Conservation (phyloP, 2,329 filamentous ascomycete species). For the Pochonia chlamydosporia region DNA sequence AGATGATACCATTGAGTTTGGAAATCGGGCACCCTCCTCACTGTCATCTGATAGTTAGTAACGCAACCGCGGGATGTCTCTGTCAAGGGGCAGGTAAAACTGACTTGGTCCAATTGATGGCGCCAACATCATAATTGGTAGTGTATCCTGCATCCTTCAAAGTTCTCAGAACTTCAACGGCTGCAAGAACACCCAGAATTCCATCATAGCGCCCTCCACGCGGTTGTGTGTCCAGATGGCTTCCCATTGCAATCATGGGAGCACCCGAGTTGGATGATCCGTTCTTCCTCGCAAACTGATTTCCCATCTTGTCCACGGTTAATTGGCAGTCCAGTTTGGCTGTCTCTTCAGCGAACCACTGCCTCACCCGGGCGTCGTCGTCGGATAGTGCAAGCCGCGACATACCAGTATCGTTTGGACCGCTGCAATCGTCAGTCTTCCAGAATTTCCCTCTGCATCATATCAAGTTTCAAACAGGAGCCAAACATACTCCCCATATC, state of each 20-base stretch:
- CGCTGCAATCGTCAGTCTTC: constrained; percentile 9
- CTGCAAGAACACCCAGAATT: constrained; percentile 68
- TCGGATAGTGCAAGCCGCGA: constrained; percentile 69
- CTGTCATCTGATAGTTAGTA: constrained; percentile 28
- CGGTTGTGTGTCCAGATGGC: constrained; percentile 62
- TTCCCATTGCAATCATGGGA: constrained; percentile 61
- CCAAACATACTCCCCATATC: constrained; percentile 21
- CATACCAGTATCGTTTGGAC: constrained; percentile 65
- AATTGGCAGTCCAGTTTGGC: constrained; percentile 60
- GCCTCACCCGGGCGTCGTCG: constrained; percentile 65
- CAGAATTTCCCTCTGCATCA: too few relatives aligned
- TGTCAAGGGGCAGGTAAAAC: constrained; percentile 6
- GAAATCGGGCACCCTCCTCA: constrained; percentile 77
- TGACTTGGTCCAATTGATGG: constrained; percentile 73
- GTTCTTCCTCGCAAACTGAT: constrained; percentile 66
- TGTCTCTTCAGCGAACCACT: constrained; percentile 69
- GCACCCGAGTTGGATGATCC: constrained; percentile 52
- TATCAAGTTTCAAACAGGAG: too few relatives aligned
- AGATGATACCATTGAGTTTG: constrained; percentile 68
- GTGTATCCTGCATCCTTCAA: constrained; percentile 58
- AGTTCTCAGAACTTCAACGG: constrained; percentile 64
- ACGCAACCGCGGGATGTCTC: too few relatives aligned
- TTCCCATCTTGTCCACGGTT: constrained; percentile 72
- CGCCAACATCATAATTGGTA: constrained; percentile 65
- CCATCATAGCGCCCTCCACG: constrained; percentile 67